Conservation (phyloP, 495 filamentous ascomycete species). For the Tetracladium setigerum region DNA sequence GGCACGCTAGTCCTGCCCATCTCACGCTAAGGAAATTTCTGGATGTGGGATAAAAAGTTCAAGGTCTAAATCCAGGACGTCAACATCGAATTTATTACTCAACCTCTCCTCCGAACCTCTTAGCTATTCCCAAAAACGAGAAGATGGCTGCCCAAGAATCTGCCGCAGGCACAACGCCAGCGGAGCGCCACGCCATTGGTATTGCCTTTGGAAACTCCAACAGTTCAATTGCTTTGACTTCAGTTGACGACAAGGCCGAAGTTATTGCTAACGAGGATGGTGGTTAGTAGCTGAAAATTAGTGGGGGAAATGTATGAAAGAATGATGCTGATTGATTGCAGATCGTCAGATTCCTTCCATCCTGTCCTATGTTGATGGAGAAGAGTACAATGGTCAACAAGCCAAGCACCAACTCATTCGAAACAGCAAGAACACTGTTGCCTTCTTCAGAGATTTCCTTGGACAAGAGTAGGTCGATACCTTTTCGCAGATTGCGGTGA, state of each 20-base stretch:
- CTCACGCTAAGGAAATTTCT: conserved; percentile 20
- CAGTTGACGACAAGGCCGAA: conserved; percentile 83
- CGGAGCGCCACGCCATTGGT: conserved; percentile 74
- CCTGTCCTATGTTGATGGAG: conserved; percentile 87
- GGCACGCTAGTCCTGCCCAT: neutral
- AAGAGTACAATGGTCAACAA: conserved; percentile 94
- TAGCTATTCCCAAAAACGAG: neutral
- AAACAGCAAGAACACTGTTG: conserved; percentile 86
- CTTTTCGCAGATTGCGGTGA: neutral
- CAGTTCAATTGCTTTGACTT: conserved; percentile 89
- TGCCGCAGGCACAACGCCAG: conserved; percentile 30
- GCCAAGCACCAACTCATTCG: conserved; percentile 88
- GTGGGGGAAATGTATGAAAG: conserved; percentile 3
- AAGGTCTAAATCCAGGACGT: conserved; percentile 1
- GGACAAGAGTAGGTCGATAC: conserved; percentile 66
- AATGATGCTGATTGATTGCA: conserved; percentile 27
- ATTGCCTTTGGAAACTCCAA: conserved; percentile 97
- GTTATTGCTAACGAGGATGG: conserved; percentile 99
- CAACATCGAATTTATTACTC: neutral
- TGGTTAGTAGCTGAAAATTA: conserved; percentile 46
- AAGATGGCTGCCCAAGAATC: conserved; percentile 20
- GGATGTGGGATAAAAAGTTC: conserved; percentile 14
- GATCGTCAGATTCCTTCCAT: conserved; percentile 96
- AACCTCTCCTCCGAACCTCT: neutral
- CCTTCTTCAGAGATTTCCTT: conserved; percentile 91